Base-by-base conservation (phyloP, 352 stramenopile species). In the Pythium biforme region DNA sequence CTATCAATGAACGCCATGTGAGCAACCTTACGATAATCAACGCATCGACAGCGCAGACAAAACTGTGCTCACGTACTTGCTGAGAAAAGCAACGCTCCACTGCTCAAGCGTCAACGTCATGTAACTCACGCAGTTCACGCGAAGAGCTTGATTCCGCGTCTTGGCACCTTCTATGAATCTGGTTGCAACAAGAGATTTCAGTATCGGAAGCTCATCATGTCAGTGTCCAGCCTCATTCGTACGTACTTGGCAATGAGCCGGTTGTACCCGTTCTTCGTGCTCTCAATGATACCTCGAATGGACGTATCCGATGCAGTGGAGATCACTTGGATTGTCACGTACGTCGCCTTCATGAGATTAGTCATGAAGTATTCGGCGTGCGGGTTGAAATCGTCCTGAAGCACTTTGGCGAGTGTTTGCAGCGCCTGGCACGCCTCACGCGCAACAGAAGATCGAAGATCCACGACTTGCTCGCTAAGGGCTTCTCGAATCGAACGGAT, bases 311-410 rank as follows among this genome's bases (percentile, higher is more conserved):
- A 85, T 40, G 86, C 62, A 7, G 82, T 92, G 22, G 86, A 92
- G 29, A 95, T 87, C 27, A 95, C 78, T 59, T 90, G 79, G 20
- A 95, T 95, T 25, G 84, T 95, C n/a, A 95, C 83, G 50, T 87
- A 92, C n/a, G 84, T 92, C 15, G 81, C 79, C 59, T 95, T 95
- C 27, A 95, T 59, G n/a, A 94, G 41, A 49, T 78, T 85, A 1
- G 62, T 75, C 29, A 92, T 72, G 64, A 73, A 92, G 48, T 76
- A 75, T 29, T 95, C 86, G n/a, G 83, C 86, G 57, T 92, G 81
- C 1, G 65, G 26, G 29, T 92, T 90, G 50, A 93, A 95, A 4
- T 89, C 83, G 37, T 95, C 86, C 11, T 70, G 69, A 5, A 95
- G 59, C 17, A 69, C 65, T 48, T 76, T 78, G 12, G 84, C 82